Evolutionary conservation across 306 rosid species (phyloP), one percentile per base, ranked within the genome.

Genomic region (Psophocarpus tetragonolobus): DNA sequence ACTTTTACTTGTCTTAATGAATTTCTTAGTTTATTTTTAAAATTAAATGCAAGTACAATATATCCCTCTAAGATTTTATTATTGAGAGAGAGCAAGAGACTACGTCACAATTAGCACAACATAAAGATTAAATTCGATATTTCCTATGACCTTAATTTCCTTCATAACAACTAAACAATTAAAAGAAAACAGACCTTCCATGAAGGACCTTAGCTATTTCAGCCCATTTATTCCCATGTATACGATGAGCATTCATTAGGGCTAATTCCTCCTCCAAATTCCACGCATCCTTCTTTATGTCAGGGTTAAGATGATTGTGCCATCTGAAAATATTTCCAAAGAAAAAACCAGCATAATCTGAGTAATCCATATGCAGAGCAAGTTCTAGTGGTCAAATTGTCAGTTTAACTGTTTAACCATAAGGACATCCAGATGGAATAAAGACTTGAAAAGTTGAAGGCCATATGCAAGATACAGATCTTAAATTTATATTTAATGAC

Each of bases 251-350:
- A 75, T 88, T 83, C 97, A 95, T 95, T 57, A 95, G 85, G 56
- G 93, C 89, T 73, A 87, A 66, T 85, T 95, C 99, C 90, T 95
- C 99, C 38, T 88, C 97, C 80, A 85, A 74, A 2, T 96, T 88
- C 99, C 99, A 95, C 39, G 99, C 97, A 67, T 91, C 99, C 82
- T 87, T 95, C 84, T 88, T 95, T 86, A 95, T 95, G 17, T 85
- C 94, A 41, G 99, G 99, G 85, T 95, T 95, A 76, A 95, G 88
- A 87, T 95, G 97, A 85, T 95, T 95, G 87, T 95, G 99, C 99
- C 99, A 95, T 89, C 99, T 95, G 88, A 66, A 83, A 63, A 82
- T 17, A 85, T 79, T 38, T 3, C 53, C 48, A 82, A 61, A 66
- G 39, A 51, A 45, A 65, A 72, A 60, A 78, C 29, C 14, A 51